Base-by-base conservation (phyloP, 1,284 basidiomycete genomes). In the Sporisorium iseilematis-ciliati region DNA sequence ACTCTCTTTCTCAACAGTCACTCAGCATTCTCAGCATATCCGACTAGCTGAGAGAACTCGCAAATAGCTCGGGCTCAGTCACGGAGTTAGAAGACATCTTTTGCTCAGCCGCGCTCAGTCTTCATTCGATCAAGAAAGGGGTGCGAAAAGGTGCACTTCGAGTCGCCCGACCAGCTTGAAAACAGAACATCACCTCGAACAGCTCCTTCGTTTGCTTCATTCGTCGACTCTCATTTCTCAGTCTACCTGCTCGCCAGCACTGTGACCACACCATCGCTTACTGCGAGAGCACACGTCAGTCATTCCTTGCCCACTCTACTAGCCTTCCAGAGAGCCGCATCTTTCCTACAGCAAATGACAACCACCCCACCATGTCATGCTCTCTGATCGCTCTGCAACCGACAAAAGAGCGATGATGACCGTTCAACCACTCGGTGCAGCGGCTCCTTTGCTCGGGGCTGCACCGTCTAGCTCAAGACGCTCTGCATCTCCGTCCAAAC, bases 351-450 rank as follows among this genome's bases (percentile, higher is more conserved):
- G 49, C 55, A 53, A 49, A 53, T 43, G 43, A 49, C 50, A 50
- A 46, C 46, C 43, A 49, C 61, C 54, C 45, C 62, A 65, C 38
- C 68, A 71, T 71, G 68, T 61, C 58, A 71, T 65, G 68, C 68
- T 61, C 59, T 41, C 49, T 50, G 55, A 61, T 50, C 62, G 50
- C 50, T 31, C 62, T 31, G 57, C 68, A 51, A 48, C 62, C 40
- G 46, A 61, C 45, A 20, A 46, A 51, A 65, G 68, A 61, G 68
- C 62, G 62, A 71, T 71, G 68, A 71, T 71, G 68, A 71, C 52
- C 54, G 58, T 71, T 55, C 68, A 71, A 52, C 68, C 62, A 29
- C 49, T 65, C 43, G 54, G 58, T 56, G 58, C 54, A 35, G 68
- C 57, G 18, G 42, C 58, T 26, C 54, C 54, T 14, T 57, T 62